These are phyloP conservation scores for Diaporthe helianthi DNA, from an alignment of 2,329 filamentous ascomycete species.

Conservation along the genomic window DNA sequence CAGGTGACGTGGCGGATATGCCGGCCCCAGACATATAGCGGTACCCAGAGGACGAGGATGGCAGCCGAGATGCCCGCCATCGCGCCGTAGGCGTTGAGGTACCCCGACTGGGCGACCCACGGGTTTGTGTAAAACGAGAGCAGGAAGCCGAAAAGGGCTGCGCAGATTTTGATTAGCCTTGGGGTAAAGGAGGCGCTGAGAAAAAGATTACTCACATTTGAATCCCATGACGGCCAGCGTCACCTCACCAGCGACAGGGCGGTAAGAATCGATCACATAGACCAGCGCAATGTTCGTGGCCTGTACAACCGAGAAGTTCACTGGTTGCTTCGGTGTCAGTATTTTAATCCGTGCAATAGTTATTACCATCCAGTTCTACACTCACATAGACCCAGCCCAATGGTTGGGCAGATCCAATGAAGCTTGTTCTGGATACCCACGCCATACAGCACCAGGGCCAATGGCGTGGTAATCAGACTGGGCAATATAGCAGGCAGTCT, in stretches of 20 bases:
- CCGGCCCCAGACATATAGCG: constrained; percentile 60
- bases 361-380: constrained; percentile 28
- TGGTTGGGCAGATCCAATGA: constrained; percentile 63
- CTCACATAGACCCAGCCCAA: constrained; percentile 61
- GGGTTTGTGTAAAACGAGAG: constrained; percentile 67
- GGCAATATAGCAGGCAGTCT: constrained; percentile 60
- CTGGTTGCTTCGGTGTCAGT: constrained; percentile 38
- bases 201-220: constrained; percentile 51
- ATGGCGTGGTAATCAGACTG: constrained; percentile 57
- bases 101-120: constrained; percentile 60
- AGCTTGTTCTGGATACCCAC: constrained; percentile 53
- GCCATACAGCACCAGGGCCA: constrained; percentile 54
- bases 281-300: constrained; percentile 63
- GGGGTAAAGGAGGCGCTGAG: too few species aligned
- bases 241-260: constrained; percentile 63
- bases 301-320: constrained; percentile 63
- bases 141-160: constrained; percentile 63
- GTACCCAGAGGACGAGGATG: constrained; percentile 56
- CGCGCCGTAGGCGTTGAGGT: constrained; percentile 58
- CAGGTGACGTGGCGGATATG: constrained; percentile 54
- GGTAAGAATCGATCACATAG: constrained; percentile 64
- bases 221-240: constrained; percentile 61
- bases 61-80: constrained; percentile 62
- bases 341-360: too few species aligned
- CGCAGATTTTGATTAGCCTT: not conserved